Conservation (phyloP, 306 rosid genomes). For the Purshia tridentata region DNA sequence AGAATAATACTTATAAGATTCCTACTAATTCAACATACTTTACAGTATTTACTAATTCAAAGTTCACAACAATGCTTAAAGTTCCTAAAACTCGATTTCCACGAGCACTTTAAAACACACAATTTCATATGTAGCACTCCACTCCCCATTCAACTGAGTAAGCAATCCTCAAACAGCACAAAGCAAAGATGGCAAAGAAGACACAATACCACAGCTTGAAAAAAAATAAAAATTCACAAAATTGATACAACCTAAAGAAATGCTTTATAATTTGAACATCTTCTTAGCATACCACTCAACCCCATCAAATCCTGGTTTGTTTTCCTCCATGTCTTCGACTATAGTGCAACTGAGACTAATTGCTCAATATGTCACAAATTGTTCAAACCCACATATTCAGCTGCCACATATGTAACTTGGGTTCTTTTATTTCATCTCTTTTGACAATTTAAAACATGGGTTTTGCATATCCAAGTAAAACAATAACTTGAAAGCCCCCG, state of each 20-base stretch:
- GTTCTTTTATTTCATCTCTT: background rate
- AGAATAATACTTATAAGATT: too few relatives aligned
- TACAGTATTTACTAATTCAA: background rate
- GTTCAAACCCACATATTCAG: background rate
- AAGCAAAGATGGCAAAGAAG: too few relatives aligned
- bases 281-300: background rate
- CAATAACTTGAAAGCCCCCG: background rate
- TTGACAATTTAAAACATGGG: background rate
- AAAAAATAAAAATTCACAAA: too few relatives aligned
- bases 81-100: background rate
- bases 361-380: slow-evolving; percentile 3
- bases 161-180: background rate
- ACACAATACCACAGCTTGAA: too few relatives aligned
- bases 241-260: too few relatives aligned
- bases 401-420: background rate
- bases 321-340: background rate
- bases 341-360: background rate
- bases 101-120: background rate
- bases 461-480: background rate
- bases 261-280: background rate
- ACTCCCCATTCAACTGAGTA: background rate
- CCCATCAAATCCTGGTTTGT: background rate
- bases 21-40: too few relatives aligned
- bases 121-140: background rate
- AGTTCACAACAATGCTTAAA: background rate